Percentiles rank a stretch among this genome's conserved stretches.
Evolutionary conservation across 305 asterid species (phyloP).

Genomic region (Andrographis paniculata): DNA sequence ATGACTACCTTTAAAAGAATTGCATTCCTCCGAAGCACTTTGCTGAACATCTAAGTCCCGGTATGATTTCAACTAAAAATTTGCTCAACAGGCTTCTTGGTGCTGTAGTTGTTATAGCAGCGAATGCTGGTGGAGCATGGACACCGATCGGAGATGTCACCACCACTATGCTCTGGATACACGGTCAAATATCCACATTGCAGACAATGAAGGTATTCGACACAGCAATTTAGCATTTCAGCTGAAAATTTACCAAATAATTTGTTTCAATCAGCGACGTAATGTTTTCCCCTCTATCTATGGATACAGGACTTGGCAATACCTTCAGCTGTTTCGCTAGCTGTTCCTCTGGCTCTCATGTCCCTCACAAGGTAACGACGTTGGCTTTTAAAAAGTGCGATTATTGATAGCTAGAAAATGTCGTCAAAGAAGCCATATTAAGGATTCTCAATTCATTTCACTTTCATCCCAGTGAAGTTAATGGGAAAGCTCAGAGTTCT

Average conservation of each 20-base stretch:
- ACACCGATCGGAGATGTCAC: conserved; percentile 99
- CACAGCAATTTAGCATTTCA: conserved; percentile 13
- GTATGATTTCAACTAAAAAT: too few species aligned
- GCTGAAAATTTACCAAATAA: too few species aligned
- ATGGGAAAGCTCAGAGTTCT: conserved; percentile 53
- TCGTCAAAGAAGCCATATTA: too few species aligned
- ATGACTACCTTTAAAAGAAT: background rate
- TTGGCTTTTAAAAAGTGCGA: conserved; percentile 17
- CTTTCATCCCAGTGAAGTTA: conserved; percentile 91
- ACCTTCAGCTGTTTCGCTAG: conserved; percentile 72
- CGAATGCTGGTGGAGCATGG: conserved; percentile 99
- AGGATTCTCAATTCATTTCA: too few species aligned
- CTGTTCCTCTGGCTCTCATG: conserved; percentile 91
- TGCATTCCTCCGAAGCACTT: too few species aligned
- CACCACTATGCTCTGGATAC: conserved; percentile 99
- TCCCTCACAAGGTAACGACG: conserved; percentile 89
- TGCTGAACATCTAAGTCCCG: too few species aligned
- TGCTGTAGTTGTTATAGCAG: conserved; percentile 93
- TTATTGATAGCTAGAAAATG: background rate
- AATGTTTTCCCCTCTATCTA: background rate
- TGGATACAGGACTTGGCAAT: conserved; percentile 54
- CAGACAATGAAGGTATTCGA: conserved; percentile 79
- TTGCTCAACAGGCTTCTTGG: conserved; percentile 74
- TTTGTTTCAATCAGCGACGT: too few species aligned
- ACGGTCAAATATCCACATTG: conserved; percentile 92